phyloP scores from a whole-genome alignment of 805 yeast species.

The Suhomyces tanzawaensis region DNA sequence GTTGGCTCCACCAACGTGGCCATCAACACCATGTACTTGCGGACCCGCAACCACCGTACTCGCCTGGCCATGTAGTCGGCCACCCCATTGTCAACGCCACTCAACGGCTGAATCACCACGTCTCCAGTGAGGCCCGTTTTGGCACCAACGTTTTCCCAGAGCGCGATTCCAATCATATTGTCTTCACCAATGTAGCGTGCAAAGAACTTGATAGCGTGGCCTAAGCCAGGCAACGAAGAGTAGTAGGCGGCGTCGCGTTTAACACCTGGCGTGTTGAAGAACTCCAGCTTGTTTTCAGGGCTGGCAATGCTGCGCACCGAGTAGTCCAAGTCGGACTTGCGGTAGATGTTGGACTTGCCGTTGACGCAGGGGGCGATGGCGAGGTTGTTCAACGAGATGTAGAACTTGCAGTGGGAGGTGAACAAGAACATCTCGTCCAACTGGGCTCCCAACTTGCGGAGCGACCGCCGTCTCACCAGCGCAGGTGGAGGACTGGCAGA shows the following conservation, averaged over 20 bases:
- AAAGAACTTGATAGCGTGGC: slow-evolving; percentile 63
- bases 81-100: slow-evolving; percentile 40
- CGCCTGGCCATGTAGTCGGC: slow-evolving; percentile 64
- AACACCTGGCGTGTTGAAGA: slow-evolving; percentile 31
- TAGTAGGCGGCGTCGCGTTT: slow-evolving; percentile 27
- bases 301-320: slow-evolving; percentile 47
- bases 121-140: slow-evolving; percentile 80
- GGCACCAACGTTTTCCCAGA: slow-evolving; percentile 67
- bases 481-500: background rate
- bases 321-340: slow-evolving; percentile 60
- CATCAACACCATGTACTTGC: slow-evolving; percentile 81
- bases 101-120: slow-evolving; percentile 70
- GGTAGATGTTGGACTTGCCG: slow-evolving; percentile 81
- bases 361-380: slow-evolving; percentile 86
- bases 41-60: slow-evolving; percentile 80
- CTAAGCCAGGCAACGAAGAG: slow-evolving; percentile 28
- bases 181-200: slow-evolving; percentile 87
- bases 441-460: slow-evolving; percentile 52
- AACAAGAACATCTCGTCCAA: slow-evolving; percentile 83
- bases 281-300: slow-evolving; percentile 18
- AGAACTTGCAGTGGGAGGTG: slow-evolving; percentile 84
- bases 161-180: slow-evolving; percentile 84
- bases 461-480: slow-evolving; percentile 9
- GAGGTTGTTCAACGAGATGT: slow-evolving; percentile 70
- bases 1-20: slow-evolving; percentile 87